phyloP scores from a whole-genome alignment of 768 basidiomycete species.

The Trametes elegans region DNA sequence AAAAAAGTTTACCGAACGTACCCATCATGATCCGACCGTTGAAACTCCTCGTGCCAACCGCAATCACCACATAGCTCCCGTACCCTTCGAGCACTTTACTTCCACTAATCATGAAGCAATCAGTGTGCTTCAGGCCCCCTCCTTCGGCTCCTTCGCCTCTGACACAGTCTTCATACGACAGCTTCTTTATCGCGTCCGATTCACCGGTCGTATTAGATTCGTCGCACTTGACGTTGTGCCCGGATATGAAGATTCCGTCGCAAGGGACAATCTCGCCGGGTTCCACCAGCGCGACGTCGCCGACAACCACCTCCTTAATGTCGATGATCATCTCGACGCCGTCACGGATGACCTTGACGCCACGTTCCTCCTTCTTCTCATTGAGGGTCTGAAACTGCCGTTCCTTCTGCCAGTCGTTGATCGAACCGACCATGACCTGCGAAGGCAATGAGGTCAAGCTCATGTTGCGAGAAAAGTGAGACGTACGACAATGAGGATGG shows the following conservation, averaged over 20 bases:
- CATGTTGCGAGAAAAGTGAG: neutral
- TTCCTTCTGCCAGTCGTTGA: constrained; percentile 99
- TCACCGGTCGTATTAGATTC: constrained; percentile 97
- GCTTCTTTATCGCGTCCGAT: constrained; percentile 91
- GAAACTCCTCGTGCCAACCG: constrained; percentile 90
- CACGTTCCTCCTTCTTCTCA: constrained; percentile 93
- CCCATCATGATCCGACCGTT: constrained; percentile 99
- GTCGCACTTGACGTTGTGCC: constrained; percentile 94
- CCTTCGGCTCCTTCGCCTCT: constrained; percentile 30
- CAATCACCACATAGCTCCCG: constrained; percentile 88
- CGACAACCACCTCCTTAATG: constrained; percentile 83
- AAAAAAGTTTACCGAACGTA: too few species aligned
- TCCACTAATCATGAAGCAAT: constrained; percentile 91
- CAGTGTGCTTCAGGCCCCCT: constrained; percentile 50
- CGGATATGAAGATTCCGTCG: constrained; percentile 90
- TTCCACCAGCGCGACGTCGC: constrained; percentile 88
- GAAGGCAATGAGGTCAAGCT: neutral
- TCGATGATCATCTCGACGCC: constrained; percentile 30
- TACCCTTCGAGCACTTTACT: constrained; percentile 94
- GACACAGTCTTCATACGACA: constrained; percentile 72
- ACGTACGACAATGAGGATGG: constrained; percentile 68
- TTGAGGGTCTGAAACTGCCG: constrained; percentile 91
- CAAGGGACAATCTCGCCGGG: constrained; percentile 96
- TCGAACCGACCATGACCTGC: constrained; percentile 84
- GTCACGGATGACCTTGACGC: constrained; percentile 60